Evolutionary conservation across 352 stramenopile species (phyloP).

Genomic region (Peronospora destructor): DNA sequence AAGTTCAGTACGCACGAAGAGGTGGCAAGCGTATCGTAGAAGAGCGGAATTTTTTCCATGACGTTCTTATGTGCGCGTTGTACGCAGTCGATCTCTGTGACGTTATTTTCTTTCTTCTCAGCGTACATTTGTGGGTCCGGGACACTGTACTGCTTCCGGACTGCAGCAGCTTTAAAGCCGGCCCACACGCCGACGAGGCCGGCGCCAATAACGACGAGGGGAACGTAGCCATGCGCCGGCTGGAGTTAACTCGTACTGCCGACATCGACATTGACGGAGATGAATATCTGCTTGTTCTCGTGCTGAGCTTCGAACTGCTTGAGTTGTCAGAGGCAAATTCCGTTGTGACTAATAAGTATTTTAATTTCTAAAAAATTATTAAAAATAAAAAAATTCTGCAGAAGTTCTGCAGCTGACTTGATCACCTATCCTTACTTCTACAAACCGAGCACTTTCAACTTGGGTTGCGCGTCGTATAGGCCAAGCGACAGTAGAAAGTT

Average conservation of each 20-base stretch:
- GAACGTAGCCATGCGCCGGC: constrained; percentile 54
- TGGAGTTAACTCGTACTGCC: constrained; percentile 43
- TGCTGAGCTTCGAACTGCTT: too few species aligned
- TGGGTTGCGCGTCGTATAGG: too few species aligned
- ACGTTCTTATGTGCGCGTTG: constrained; percentile 81
- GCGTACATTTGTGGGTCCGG: constrained; percentile 59
- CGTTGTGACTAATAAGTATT: too few species aligned
- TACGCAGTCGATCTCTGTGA: constrained; percentile 74
- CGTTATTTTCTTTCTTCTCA: constrained; percentile 62
- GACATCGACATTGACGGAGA: constrained; percentile 30
- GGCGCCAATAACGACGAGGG: constrained; percentile 46
- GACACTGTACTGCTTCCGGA: constrained; percentile 63
- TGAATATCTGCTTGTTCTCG: too few species aligned
- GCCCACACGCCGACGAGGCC: constrained; percentile 56
- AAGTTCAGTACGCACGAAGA: constrained; percentile 30
- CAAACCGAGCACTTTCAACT: too few species aligned
- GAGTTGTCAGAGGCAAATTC: too few species aligned
- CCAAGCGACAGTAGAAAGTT: too few species aligned
- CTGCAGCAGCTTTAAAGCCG: constrained; percentile 42
- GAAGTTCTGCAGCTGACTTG: too few species aligned
- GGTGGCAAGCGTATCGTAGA: constrained; percentile 33
- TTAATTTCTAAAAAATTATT: too few species aligned
- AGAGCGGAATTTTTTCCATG: constrained; percentile 50
- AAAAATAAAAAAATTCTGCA: too few species aligned
- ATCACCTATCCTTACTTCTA: too few species aligned